Evolutionary conservation across 208 protist species (phyloP), one percentile per base, ranked within the genome.

Genomic region (Trypanosoma lewisi): DNA sequence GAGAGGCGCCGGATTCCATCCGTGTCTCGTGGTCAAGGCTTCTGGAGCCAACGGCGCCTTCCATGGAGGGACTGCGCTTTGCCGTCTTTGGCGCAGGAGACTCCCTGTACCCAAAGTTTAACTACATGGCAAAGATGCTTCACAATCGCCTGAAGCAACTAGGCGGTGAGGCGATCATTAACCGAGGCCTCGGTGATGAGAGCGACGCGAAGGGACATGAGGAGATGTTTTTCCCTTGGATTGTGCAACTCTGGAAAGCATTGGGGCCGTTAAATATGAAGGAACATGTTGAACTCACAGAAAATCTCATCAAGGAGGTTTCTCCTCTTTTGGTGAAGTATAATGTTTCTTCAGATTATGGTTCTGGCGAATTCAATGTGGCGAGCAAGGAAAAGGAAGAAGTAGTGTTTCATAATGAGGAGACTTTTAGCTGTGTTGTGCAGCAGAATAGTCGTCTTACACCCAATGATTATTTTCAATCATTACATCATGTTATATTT

Each of bases 51-150:
- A 56, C 60, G 12, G 55, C 77, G 8, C 68, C 69, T 2, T 71
- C 59, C 44, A 74, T 96, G 66, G 50, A 71, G 14, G 73, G 78
- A 7, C 50, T 97, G 39, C 60, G 48, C 16, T 97, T 89, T 70
- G 85, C 93, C 50, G 85, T 98, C 12, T 97, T 97, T 71, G 94
- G 92, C 11, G 62, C 96, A 4, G 94, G 94, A 11, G 92, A 98
- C 72, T 91, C 83, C 1, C 59, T 85, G 9, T 98, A 98, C 64
- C 57, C 56, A 12, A 93, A 94, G 63, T 98, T 94, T 61, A 97
- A 97, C 77, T 90, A 91, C 71, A 89, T 95, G 70, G 89, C 82
- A 0, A 97, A 97, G 71, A 93, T 96, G 85, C 64, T 96, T 50
- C 85, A 96, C 77, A 96, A 96, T 70, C 77, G 93, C 17, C 64